A percentile compares a stretch with the other conserved stretches of the same genome.
Conservation (phyloP, 2,329 filamentous ascomycete species). For the Fusarium staphyleae region DNA sequence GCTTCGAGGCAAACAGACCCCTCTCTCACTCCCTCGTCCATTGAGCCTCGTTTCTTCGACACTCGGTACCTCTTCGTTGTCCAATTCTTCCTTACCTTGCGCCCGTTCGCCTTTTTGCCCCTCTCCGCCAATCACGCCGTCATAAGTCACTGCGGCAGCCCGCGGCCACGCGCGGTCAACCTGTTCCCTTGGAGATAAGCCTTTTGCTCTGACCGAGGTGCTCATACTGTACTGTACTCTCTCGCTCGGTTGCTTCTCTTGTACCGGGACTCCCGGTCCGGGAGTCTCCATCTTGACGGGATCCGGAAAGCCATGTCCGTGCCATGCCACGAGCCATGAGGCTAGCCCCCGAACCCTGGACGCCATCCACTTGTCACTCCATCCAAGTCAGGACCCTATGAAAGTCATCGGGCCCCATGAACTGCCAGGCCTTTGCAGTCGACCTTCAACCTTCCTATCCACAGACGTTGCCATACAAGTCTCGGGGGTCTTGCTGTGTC, state of each 20-base stretch:
- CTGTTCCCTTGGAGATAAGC: conserved; percentile 32
- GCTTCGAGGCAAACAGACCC: conserved; percentile 5
- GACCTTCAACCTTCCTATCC: conserved; percentile 11
- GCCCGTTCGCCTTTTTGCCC: conserved; percentile 12
- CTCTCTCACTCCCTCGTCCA: neutral
- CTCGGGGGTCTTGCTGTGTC: neutral
- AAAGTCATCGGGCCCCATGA: conserved; percentile 36
- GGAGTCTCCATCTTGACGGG: conserved; percentile 23
- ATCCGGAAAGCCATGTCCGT: conserved; percentile 29
- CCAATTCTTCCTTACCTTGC: conserved; percentile 27
- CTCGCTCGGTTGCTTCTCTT: neutral
- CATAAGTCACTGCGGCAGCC: conserved; percentile 26
- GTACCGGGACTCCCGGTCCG: too few relatives aligned
- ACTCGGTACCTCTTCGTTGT: neutral
- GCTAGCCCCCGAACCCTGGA: conserved; percentile 27
- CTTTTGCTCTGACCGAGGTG: neutral
- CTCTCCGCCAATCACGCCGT: conserved; percentile 31
- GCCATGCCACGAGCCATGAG: conserved; percentile 38
- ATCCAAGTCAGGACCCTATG: conserved; percentile 31
- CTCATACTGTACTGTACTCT: neutral
- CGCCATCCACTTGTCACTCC: conserved; percentile 25
- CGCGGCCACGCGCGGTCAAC: conserved; percentile 25
- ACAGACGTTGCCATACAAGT: conserved; percentile 11
- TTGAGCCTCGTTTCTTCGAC: neutral
- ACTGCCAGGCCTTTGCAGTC: conserved; percentile 14